Evolutionary conservation across 805 yeast species (phyloP), one percentile per base, ranked within the genome.

Genomic region (Metschnikowia lachancei): DNA sequence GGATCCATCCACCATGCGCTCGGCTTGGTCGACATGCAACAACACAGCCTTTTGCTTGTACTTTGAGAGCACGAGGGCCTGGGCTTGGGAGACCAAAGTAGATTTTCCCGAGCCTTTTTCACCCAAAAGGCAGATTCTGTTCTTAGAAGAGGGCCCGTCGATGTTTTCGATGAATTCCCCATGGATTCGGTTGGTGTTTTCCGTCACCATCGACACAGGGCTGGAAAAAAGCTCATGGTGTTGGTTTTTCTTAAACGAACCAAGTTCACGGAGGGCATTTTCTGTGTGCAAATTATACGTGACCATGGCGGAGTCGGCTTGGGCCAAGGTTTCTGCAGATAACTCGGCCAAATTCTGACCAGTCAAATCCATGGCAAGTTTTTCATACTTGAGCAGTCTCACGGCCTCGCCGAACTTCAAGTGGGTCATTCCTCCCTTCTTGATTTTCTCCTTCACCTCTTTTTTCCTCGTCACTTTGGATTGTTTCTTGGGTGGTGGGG

Each of bases 21-120:
- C 77, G 1, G 89, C 82, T 50, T 80, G 69, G 24, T 89, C 80
- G 14, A 89, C 64, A 41, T 86, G 87, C 38, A 90, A 57, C 4
- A 87, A 66, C 13, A 84, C 70, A 22, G 76, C 64, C 14, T 70
- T 63, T 16, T 50, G 41, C 5, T 60, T 50, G 28, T 65, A 60
- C 29, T 72, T 52, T 9, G 65, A 57, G 24, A 59, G 50, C 3
- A 81, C 76, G 39, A 86, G 64, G 0, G 85, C 80, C 36, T 84
- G 84, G 1, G 83, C 72, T 63, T 90, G 96, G 0, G 91, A 64
- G 39, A 90, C 57, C 32, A 83, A 58, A 0, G 88, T 79, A 3
- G 92, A 78, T 69, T 90, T 91, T 7, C 97, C 97, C 10, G 78
- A 74, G 40, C 96, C 96, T 36, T 78, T 66, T 45, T 77, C 82